phyloP scores from a whole-genome alignment of 2,329 filamentous ascomycete species.

The Alternaria sp. region DNA sequence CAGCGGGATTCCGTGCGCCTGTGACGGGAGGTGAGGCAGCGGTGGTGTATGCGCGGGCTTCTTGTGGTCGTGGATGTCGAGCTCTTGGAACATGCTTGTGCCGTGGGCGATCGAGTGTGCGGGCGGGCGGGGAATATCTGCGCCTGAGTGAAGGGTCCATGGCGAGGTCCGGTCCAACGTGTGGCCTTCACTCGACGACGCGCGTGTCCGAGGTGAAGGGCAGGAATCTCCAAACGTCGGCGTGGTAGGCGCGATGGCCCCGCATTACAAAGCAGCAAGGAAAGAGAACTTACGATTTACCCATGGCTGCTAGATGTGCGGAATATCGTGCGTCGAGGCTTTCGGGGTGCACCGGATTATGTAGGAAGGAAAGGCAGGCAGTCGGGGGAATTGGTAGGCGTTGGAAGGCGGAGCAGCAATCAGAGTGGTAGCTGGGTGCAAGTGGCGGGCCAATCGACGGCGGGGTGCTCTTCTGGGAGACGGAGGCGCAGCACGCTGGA shows the following conservation, averaged over 20 bases:
- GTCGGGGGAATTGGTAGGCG: slow-evolving; percentile 14
- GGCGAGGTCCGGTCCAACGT: slow-evolving; percentile 3
- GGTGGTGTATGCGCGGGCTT: slow-evolving; percentile 6
- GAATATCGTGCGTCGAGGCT: slow-evolving; percentile 2
- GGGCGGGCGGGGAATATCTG: slow-evolving; percentile 1
- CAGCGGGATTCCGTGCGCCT: slow-evolving; percentile 28
- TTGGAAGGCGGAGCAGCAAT: slow-evolving; percentile 21
- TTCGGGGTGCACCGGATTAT: slow-evolving; percentile 11
- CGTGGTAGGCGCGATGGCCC: slow-evolving; percentile 15
- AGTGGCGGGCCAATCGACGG: slow-evolving; percentile 27
- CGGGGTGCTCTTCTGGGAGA: slow-evolving; percentile 14
- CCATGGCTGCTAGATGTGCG: slow-evolving; percentile 36
- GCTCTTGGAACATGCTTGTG: slow-evolving; percentile 17
- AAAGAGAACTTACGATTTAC: slow-evolving; percentile 50
- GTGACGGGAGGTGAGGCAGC: slow-evolving; percentile 21
- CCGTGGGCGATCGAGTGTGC: slow-evolving; percentile 7
- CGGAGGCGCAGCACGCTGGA: slow-evolving; percentile 9
- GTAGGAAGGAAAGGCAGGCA: slow-evolving; percentile 18
- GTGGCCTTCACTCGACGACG: slow-evolving; percentile 4
- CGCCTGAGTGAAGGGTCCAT: slow-evolving; percentile 11
- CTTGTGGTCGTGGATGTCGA: slow-evolving; percentile 4
- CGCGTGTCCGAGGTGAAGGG: slow-evolving; percentile 23
- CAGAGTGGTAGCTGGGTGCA: slow-evolving; percentile 11
- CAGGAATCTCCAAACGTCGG: slow-evolving; percentile 22
- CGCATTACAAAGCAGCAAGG: slow-evolving; percentile 18